Evolutionary conservation across 139 green algal genomes (phyloP).

Genomic region (Astrephomene gubernaculifera): DNA sequence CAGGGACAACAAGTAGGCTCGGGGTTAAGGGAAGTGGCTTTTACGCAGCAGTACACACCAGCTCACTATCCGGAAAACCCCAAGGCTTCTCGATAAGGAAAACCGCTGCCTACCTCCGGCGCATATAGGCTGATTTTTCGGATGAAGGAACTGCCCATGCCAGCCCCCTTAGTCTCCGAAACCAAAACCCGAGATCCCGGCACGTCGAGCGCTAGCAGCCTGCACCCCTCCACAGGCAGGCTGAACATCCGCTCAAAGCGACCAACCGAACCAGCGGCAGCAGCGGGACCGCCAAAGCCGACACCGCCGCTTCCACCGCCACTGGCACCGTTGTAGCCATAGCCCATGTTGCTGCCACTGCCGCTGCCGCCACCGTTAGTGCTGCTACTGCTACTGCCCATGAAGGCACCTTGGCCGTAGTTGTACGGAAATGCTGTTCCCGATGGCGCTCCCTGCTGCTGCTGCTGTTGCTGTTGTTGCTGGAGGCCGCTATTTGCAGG

Average conservation of each 20-base stretch:
- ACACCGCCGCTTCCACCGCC: too few relatives aligned
- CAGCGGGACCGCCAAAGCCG: too few relatives aligned
- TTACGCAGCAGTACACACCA: not conserved
- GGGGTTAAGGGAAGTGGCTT: not conserved
- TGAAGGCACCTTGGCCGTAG: too few relatives aligned
- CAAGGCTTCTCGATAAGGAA: not conserved
- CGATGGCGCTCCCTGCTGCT: too few relatives aligned
- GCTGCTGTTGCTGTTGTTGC: not conserved
- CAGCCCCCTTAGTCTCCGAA: not conserved
- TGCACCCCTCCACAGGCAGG: not conserved
- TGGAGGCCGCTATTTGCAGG: not conserved
- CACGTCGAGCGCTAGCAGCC: not conserved
- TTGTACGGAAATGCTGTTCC: too few relatives aligned
- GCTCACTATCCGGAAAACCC: not conserved
- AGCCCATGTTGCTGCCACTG: not conserved
- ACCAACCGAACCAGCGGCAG: too few relatives aligned
- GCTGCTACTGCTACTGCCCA: not conserved
- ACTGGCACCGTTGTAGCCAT: too few relatives aligned
- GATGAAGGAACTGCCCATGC: not conserved
- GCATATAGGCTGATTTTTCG: constrained; percentile 22
- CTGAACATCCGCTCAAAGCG: not conserved
- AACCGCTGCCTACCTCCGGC: not conserved
- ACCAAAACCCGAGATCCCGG: not conserved
- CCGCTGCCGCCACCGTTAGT: not conserved
- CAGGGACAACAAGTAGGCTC: not conserved